phyloP scores from a whole-genome alignment of 2,329 filamentous ascomycete species.

The Chrysoporthe deuterocubensis region DNA sequence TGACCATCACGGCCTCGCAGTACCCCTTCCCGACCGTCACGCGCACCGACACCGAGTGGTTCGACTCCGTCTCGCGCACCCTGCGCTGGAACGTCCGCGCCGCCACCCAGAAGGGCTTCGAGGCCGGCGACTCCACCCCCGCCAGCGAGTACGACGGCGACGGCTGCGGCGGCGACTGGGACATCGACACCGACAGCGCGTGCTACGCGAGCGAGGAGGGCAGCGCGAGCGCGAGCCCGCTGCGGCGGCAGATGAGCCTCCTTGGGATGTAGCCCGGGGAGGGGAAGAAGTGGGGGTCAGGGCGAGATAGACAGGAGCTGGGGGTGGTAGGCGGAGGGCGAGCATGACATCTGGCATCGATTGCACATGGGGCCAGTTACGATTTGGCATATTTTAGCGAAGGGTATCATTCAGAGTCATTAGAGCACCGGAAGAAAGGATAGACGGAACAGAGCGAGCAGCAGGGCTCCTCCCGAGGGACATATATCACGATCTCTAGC shows the following conservation, averaged over 20 bases:
- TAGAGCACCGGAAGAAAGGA: too few relatives aligned
- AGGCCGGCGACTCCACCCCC: constrained; percentile 44
- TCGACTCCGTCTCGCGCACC: constrained; percentile 90
- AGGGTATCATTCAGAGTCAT: too few relatives aligned
- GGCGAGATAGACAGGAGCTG: neutral
- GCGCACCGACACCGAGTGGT: constrained; percentile 90
- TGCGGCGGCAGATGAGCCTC: constrained; percentile 75
- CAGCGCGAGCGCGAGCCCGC: constrained; percentile 67
- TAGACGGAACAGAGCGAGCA: too few relatives aligned
- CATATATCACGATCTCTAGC: too few relatives aligned
- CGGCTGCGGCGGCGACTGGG: constrained; percentile 74
- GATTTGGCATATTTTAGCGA: too few relatives aligned
- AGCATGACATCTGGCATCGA: neutral
- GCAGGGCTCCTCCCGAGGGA: too few relatives aligned
- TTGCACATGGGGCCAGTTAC: neutral
- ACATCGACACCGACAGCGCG: constrained; percentile 88
- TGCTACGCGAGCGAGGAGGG: constrained; percentile 75
- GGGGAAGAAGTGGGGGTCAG: neutral
- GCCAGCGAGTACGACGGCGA: constrained; percentile 45
- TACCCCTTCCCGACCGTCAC: constrained; percentile 98
- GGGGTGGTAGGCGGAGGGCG: neutral
- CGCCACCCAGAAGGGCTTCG: constrained; percentile 90
- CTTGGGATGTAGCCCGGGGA: constrained; percentile 58
- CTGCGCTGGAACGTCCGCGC: constrained; percentile 94
- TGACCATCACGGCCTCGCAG: constrained; percentile 93